Evolutionary conservation across 1,284 basidiomycete species (phyloP), one percentile per base, ranked within the genome.

Genomic region (Leccinum solheimii): DNA sequence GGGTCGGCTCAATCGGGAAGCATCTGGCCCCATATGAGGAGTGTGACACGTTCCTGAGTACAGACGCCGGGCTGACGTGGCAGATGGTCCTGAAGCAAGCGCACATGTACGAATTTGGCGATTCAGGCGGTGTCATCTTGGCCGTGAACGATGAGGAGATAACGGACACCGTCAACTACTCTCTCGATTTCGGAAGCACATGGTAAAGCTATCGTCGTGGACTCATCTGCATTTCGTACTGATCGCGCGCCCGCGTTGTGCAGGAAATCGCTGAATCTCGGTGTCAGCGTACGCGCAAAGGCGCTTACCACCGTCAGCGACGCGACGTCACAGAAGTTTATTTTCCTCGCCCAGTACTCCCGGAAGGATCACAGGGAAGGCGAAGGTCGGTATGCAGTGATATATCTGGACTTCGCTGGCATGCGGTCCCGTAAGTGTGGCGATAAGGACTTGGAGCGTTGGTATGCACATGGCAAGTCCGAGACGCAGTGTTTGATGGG

Each of bases 41-140:
- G 40, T 91, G 92, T 72, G 94, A 98, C 70, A 98, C 97, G 0
- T 99, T 96, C 80, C 75, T 98, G 63, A 94, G 91, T 68, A 92
- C 84, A 0, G 94, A 99, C 69, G 96, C 91, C 0, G 97, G 97
- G 2, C 69, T 95, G 7, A 86, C 85, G 0, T 99, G 97, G 97
- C 80, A 71, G 34, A 94, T 94, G 88, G 82, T 91, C 9, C 81
- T 81, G 48, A 80, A 79, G 61, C 88, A 90, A 21, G 92, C 97
- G 1, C 90, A 95, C 75, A 94, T 95, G 77, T 98, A 98, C 73
- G 95, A 98, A 75, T 97, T 98, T 75, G 97, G 97, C 16, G 97
- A 98, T 72, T 84, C 81, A 73, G 90, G 97, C 1, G 91, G 90
- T 66, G 83, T 98, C 36, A 77, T 98, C 36, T 87, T 98, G 21